Evolutionary conservation across 108 stramenopile genomes (phyloP).

Genomic region (Hondaea fermentalgiana): DNA sequence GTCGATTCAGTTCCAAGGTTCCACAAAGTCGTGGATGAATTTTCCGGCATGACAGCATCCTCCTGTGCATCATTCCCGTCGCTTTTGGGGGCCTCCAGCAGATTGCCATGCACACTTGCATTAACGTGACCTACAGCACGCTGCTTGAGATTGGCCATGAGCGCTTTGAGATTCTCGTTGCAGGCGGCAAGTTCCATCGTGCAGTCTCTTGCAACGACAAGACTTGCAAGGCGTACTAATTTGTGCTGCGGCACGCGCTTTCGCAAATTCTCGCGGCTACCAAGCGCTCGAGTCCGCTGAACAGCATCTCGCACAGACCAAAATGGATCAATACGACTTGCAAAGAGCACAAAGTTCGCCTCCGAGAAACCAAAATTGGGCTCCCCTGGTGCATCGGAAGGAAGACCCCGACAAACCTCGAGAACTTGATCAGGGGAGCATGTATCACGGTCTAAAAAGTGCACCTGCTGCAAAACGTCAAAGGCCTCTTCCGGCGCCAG

Average conservation of each 20-base stretch:
- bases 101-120: too few species aligned
- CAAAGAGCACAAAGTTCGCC: background rate
- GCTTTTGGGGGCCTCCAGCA: too few species aligned
- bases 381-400: background rate
- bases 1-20: too few species aligned
- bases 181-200: background rate
- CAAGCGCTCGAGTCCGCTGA: background rate
- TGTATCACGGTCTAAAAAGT: background rate
- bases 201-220: background rate
- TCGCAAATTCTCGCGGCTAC: background rate
- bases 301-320: background rate
- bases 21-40: too few species aligned
- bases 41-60: too few species aligned
- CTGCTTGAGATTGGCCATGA: background rate
- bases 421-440: background rate
- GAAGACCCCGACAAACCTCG: background rate
- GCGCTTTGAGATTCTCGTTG: background rate
- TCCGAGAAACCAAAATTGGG: background rate
- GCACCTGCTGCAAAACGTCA: background rate
- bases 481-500: background rate
- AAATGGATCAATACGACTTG: background rate
- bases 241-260: background rate
- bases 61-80: too few species aligned
- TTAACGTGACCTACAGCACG: background rate
- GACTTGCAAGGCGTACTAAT: background rate